A percentile compares a stretch with the other conserved stretches of the same genome.
Evolutionary conservation across 129 eudicot species (phyloP).

Genomic region (Escallonia rubra): DNA sequence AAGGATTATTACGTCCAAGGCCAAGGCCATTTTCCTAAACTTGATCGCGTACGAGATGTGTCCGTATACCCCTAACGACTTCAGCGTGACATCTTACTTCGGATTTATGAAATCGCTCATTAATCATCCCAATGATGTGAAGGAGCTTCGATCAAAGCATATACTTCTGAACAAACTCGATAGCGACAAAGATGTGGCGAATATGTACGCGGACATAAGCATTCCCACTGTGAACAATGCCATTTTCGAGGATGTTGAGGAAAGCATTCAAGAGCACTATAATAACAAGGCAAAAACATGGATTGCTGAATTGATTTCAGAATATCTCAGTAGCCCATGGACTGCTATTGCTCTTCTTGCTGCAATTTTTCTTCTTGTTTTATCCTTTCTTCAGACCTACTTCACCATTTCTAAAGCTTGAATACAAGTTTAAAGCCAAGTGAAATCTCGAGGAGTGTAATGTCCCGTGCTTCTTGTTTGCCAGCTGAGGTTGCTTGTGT

Average conservation of each 20-base stretch:
- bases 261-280: conserved; percentile 21
- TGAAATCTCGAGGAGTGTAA: too few relatives aligned
- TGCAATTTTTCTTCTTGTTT: conserved; percentile 27
- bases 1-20: conserved; percentile 8
- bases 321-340: conserved; percentile 48
- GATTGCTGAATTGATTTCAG: conserved; percentile 31
- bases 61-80: conserved; percentile 29
- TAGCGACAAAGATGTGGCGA: conserved; percentile 37
- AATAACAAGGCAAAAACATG: conserved; percentile 26
- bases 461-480: too few relatives aligned
- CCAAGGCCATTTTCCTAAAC: conserved; percentile 27
- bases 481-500: too few relatives aligned
- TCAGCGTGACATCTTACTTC: conserved; percentile 24
- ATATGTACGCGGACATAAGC: conserved; percentile 29
- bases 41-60: conserved; percentile 45
- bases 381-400: conserved; percentile 24
- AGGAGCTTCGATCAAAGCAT: conserved; percentile 16
- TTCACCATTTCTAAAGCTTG: conserved; percentile 6
- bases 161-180: conserved; percentile 26
- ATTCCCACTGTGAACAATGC: conserved; percentile 9
- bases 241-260: conserved; percentile 13
- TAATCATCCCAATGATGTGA: conserved; percentile 28
- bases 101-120: conserved; percentile 38
- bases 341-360: conserved; percentile 38
- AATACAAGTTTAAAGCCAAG: too few relatives aligned